Evolutionary conservation across 371 early-diverging fungal genomes (phyloP).

Genomic region (Haplosporangium sp.): DNA sequence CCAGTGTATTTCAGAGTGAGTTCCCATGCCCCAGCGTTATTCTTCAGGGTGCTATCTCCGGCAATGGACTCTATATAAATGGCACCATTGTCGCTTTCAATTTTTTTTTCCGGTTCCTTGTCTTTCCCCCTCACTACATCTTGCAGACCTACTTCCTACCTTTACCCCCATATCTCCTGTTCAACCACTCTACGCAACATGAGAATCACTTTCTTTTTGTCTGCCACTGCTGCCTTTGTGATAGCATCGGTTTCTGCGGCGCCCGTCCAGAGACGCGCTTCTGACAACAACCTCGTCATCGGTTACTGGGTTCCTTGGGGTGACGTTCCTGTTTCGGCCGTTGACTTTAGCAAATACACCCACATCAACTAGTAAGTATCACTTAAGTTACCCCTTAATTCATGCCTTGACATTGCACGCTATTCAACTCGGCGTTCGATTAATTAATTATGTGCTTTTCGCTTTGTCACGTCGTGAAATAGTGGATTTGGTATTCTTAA

Average conservation of each 20-base stretch:
- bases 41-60: too few relatives aligned
- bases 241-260: conserved; percentile 19
- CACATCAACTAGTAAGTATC: conserved; percentile 58
- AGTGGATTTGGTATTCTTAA: conserved; percentile 43
- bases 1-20: too few relatives aligned
- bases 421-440: background rate
- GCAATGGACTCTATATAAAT: too few relatives aligned
- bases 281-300: conserved; percentile 36
- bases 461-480: background rate
- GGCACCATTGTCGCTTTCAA: too few relatives aligned
- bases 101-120: too few relatives aligned
- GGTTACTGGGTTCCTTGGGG: conserved; percentile 74
- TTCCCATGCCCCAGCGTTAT: too few relatives aligned
- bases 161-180: background rate
- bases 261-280: conserved; percentile 15
- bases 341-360: conserved; percentile 66
- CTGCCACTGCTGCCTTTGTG: conserved; percentile 14
- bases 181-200: conserved; percentile 2
- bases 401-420: too few relatives aligned
- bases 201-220: conserved; percentile 23
- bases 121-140: too few relatives aligned
- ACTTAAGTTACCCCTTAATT: background rate
- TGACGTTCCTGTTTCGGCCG: conserved; percentile 60
- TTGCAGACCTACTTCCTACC: too few relatives aligned
- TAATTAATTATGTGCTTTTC: background rate